Base-by-base conservation (phyloP, 805 yeast genomes). In the Saccharomycopsis fermentans region DNA sequence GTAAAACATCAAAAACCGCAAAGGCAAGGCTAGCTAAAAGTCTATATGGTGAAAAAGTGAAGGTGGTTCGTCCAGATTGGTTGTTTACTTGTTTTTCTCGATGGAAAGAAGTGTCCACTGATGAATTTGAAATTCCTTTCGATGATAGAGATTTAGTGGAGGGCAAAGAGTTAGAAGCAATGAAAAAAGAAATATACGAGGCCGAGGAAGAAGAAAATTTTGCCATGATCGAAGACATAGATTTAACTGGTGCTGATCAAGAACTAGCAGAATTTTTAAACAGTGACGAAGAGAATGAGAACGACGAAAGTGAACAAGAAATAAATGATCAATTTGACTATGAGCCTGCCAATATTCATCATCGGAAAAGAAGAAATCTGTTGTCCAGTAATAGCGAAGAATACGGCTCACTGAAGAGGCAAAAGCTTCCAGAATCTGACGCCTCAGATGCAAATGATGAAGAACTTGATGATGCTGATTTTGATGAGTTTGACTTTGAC, bases 1-100 rank as follows among this genome's bases (percentile, higher is more conserved):
- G 97, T 48, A 80, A 84, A 60, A 84, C 84, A 55, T 82, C 90
- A 1, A 83, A 84, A 19, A 94, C 99, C 0, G 80, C 82, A 65
- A 92, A 92, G 69, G 96, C 91, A 9, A 78, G 91, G 52, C 78
- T 86, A 35, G 97, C 97, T 0, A 81, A 79, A 66, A 74, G 84
- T 0, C 73, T 81, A 57, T 72, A 77, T n/a, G 83, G 84, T 1
- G 83, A 85, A 1, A 60, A 70, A 21, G 85, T 86, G 37, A 82
- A 85, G 64, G 79, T 92, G n/a, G 96, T 92, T 19, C 85, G 84
- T 66, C 91, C 96, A 2, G 94, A 88, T 66, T 92, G 99, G 99
- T 71, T 92, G 2, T 91, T 91, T 72, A 83, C 86, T 39, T 87
- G 97, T 69, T 75, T 92, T 63, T 83, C 90, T 6, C 72, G 78